phyloP scores from a whole-genome alignment of 345 rosid genomes.

The Tarenaya hassleriana region DNA sequence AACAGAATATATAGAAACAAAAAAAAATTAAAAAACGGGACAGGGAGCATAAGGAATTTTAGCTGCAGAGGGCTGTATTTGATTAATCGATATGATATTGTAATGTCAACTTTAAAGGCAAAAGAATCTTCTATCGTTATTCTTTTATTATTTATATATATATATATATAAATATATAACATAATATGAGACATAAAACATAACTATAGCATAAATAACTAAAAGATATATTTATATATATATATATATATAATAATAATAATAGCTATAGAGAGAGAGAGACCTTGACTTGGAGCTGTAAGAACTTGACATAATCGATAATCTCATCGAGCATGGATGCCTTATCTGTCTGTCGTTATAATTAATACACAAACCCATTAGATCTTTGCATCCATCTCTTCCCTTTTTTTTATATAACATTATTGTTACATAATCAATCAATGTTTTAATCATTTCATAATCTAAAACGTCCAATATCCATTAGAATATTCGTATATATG shows the following conservation, averaged over 20 bases:
- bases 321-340: slow-evolving; percentile 99
- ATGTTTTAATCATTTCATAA: slow-evolving; percentile 31
- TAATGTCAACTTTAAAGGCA: slow-evolving; percentile 29
- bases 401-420: slow-evolving; percentile 12
- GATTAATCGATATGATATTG: slow-evolving; percentile 17
- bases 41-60: slow-evolving; percentile 29
- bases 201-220: background rate
- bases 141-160: background rate
- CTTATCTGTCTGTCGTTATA: slow-evolving; percentile 90
- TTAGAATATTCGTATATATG: no score
- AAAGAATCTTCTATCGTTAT: slow-evolving; percentile 25
- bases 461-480: slow-evolving; percentile 29
- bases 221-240: background rate
- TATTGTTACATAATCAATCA: slow-evolving; percentile 20
- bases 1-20: background rate
- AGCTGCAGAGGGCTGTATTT: slow-evolving; percentile 23
- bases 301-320: slow-evolving; percentile 94
- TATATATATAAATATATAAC: background rate
- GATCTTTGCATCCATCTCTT: slow-evolving; percentile 17
- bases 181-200: background rate
- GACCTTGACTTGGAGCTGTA: slow-evolving; percentile 99
- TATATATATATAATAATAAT: background rate
- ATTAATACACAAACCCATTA: slow-evolving; percentile 13
- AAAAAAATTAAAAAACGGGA: slow-evolving; percentile 1
- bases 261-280: slow-evolving; percentile 14